Evolutionary conservation across 208 protist species (phyloP).

Genomic region (Leishmania gerbilli): DNA sequence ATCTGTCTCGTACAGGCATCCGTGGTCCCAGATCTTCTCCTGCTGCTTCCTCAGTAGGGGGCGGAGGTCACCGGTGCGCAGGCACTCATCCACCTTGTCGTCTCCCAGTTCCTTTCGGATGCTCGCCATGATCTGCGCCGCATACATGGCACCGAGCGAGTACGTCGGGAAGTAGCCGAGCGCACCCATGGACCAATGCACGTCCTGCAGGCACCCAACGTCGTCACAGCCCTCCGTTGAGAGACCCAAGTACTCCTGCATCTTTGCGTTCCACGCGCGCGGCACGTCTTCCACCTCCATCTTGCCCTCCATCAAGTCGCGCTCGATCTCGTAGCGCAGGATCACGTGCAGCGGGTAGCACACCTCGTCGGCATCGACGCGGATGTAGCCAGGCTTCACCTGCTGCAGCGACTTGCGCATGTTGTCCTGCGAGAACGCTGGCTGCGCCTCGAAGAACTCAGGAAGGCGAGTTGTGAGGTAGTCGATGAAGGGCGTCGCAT

Average conservation of each 20-base stretch:
- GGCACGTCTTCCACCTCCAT: constrained; percentile 83
- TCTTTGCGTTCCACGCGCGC: constrained; percentile 82
- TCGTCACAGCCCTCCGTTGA: constrained; percentile 72
- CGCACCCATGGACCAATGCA: constrained; percentile 81
- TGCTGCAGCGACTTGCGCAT: constrained; percentile 47
- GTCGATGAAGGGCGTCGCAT: constrained; percentile 55
- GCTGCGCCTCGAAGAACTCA: constrained; percentile 55
- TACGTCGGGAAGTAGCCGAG: constrained; percentile 93
- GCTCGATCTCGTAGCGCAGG: constrained; percentile 91
- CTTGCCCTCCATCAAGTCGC: constrained; percentile 77
- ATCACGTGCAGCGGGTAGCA: constrained; percentile 92
- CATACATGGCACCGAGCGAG: constrained; percentile 78
- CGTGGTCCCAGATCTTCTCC: constrained; percentile 75
- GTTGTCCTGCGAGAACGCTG: constrained; percentile 54
- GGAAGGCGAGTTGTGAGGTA: constrained; percentile 49
- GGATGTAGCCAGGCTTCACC: constrained; percentile 78
- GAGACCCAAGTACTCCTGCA: constrained; percentile 86
- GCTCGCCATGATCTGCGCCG: constrained; percentile 79
- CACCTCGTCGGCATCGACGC: constrained; percentile 88
- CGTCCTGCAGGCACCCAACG: constrained; percentile 86
- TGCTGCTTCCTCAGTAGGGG: constrained; percentile 63
- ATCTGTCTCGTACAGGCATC: constrained; percentile 59
- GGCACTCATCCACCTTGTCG: constrained; percentile 47
- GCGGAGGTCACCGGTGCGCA: constrained; percentile 59
- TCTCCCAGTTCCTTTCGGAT: constrained; percentile 71